Evolutionary conservation across 2,329 filamentous ascomycete genomes (phyloP), one percentile per base, ranked within the genome.

Genomic region (Tricladium varicosporioides): DNA sequence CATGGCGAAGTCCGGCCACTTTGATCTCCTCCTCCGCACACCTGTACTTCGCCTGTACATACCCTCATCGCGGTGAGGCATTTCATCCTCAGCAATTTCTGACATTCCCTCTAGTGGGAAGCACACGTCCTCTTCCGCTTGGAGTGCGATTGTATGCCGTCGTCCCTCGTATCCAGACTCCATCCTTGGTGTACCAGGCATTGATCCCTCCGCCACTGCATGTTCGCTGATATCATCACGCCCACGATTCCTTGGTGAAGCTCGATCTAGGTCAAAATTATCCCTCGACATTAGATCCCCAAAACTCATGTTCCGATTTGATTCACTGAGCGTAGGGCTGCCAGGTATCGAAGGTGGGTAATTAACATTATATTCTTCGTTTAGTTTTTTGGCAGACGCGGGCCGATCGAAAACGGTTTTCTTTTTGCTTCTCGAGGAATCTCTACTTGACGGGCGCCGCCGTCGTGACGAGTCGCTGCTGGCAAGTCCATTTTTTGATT

Each of bases 51-150:
- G 62, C 53, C 65, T 59, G 47, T 63, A 72, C 42, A 72, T 73
- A 46, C 73, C 75, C 16, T 75, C 74, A 4, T 81, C 79, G 4
- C 76, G 73, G 45, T 77, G 78, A 40, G 76, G 75, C 7, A 79
- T 73, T 49, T 94, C 91, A 48, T 95, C 91, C 32, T 93, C 89
- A 27, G 81, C 91, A 48, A 94, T 77, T 66, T 95, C 91, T 0
- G 91, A 94, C 73, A 92, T 80, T 5, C 80, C 85, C 54, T 89
- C 87, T 5, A 86, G 85, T 0, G 92, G 93, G 67, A 96, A 97
- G 75, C 94, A 97, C 0, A 97, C 92, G 73, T 97, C 94, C 63
- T 89, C 89, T 66, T 94, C 85, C 0, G 86, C 89, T 10, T 86
- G 80, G 11, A 87, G 72, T 11, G 80, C 79, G 62, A 85, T 80